Evolutionary conservation across 305 asterid genomes (phyloP).

Genomic region (Withania somnifera): DNA sequence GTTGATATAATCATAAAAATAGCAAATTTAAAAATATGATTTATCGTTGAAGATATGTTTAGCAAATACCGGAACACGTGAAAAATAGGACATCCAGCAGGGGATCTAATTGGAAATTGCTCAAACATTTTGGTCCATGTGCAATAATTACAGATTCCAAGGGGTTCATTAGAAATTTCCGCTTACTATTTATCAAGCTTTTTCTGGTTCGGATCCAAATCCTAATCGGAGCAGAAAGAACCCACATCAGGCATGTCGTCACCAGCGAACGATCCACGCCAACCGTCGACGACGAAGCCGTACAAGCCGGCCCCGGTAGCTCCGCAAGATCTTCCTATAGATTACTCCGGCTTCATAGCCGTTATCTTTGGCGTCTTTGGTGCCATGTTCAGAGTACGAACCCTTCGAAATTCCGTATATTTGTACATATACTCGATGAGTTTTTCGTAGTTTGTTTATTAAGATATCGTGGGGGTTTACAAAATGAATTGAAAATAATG

Average conservation of each 20-base stretch:
- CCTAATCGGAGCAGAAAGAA: background rate
- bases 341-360: conserved; percentile 83
- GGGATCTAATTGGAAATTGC: background rate
- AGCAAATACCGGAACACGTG: background rate
- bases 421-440: background rate
- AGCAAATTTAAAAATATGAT: background rate
- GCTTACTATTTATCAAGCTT: background rate
- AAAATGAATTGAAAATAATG: no score
- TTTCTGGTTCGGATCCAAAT: background rate
- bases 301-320: conserved; percentile 42
- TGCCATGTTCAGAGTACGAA: conserved; percentile 74
- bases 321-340: conserved; percentile 77
- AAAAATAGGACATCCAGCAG: background rate
- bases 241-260: conserved; percentile 42
- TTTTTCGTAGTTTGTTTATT: conserved; percentile 13
- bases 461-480: no score
- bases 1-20: background rate
- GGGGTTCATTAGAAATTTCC: background rate
- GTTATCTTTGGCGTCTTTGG: conserved; percentile 86
- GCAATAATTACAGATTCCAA: background rate
- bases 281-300: conserved; percentile 69
- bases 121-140: background rate
- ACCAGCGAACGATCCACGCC: conserved; percentile 79
- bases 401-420: background rate
- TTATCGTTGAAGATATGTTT: background rate